Base-by-base conservation (phyloP, 179 eudicot species). In the Spinacia oleracea region DNA sequence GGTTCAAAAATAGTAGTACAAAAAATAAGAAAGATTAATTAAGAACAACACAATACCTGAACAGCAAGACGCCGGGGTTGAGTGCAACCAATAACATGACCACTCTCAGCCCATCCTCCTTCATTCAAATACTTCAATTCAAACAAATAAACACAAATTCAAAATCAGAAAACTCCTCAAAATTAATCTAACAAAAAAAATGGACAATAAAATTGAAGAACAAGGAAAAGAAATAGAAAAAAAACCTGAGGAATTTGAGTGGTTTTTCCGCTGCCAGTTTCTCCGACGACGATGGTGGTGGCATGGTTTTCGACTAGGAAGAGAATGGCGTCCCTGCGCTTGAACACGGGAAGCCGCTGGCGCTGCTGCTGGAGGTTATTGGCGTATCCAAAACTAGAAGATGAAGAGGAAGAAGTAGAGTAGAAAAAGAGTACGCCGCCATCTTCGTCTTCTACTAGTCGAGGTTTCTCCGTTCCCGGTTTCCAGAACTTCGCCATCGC, bases 41-140 rank as follows among this genome's bases (percentile, higher is more conserved):
- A 15, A 65, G 34, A 67, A 27, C 12, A 59, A 12, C 73, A 74
- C 48, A 78, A 46, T 73, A 91, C 98, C 98, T 95, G 99, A 67
- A 96, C 99, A 75, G 99, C 99, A 68, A 96, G 86, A 73, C 99
- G 92, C 42, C 99, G 91, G 45, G 99, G 99, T 76, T 96, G 99
- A 67, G 99, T 96, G 81, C 99, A 96, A 38, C 98, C 98, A 72
- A 96, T 89, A 72, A 96, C 78, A 69, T 84, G 91, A 46, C 92
- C 97, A 42, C 85, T 91, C 35, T 91, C 97, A 27, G 98, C 95
- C 98, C 98, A 95, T 29, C 98, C 98, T 65, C 92, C 98, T 86
- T 90, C 98, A 78, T 88, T 90, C 66, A 95, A 89, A 84, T 80
- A 96, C 99, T 96, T 83, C 80, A 87, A 62, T 80, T 70, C 38